Base-by-base conservation (phyloP, 2,329 filamentous ascomycete species). In the Ramularia endophylla region DNA sequence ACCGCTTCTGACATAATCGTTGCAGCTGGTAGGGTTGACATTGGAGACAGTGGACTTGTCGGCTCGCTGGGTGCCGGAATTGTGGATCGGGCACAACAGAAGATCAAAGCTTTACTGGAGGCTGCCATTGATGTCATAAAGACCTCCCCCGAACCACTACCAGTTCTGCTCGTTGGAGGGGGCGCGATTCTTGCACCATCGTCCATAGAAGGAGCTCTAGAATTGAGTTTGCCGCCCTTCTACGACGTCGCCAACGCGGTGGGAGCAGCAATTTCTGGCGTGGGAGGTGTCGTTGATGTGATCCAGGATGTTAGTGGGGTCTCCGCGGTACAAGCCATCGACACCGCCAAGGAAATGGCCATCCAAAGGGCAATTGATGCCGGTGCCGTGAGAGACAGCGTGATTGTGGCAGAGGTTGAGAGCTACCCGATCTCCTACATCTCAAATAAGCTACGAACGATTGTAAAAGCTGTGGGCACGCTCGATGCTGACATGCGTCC, bases 231-330 rank as follows among this genome's bases (percentile, higher is more conserved):
- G 4, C 77, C 77, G 1, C 66, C 70, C 2, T 72, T 71, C 36
- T 65, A 74, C 20, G 74, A 73, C 41, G 74, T 73, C 1, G 77
- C 77, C 3, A 81, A 80, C 55, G 77, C 77, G 0, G 72, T 81
- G 2, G 77, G 77, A 5, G 77, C 77, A 1, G 77, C 77, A 0
- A 77, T 77, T 22, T 73, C 73, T 2, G 74, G 74, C 39, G 70
- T 77, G 1, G 69, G 70, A 2, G 74, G 73, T 0, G 68, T 70
- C 8, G 61, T 78, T 2, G 75, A 79, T 41, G 60, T 70, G 1
- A 70, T 77, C n/a, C 66, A 73, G 28, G 52, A 48, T 45, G 68
- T 72, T 8, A 51, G 68, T 12, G 64, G 67, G 16, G 64, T 62
- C 3, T 62, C 62, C 2, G 53, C 63, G 3, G 60, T 66, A 20